A percentile compares a stretch with the other conserved stretches of the same genome.
phyloP scores from a whole-genome alignment of 2,329 filamentous ascomycete species.

The Geosmithia putterillii region DNA sequence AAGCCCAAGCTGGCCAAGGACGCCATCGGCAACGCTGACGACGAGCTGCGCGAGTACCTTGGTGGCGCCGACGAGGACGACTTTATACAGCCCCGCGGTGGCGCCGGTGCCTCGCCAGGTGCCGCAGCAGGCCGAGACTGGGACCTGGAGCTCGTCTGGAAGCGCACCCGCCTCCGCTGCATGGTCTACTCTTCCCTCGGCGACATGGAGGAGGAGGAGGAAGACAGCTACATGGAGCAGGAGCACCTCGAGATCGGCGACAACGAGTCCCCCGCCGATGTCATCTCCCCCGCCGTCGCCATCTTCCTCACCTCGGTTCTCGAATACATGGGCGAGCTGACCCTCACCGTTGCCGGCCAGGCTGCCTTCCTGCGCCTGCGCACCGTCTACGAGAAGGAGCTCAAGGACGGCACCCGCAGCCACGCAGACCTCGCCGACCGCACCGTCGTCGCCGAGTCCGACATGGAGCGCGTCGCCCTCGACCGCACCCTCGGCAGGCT shows the following conservation, averaged over 20 bases:
- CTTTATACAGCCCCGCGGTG: conserved; percentile 26
- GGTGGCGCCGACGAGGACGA: conserved; percentile 70
- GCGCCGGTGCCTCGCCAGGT: no score
- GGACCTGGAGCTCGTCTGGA: conserved; percentile 91
- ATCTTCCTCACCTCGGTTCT: conserved; percentile 94
- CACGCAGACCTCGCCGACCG: conserved; percentile 44
- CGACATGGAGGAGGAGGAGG: conserved; percentile 95
- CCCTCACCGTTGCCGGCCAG: conserved; percentile 75
- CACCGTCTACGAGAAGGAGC: conserved; percentile 44
- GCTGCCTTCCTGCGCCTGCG: conserved; percentile 62
- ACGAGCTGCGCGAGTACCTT: conserved; percentile 79
- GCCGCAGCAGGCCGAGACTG: conserved; percentile 46
- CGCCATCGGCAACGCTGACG: conserved; percentile 70
- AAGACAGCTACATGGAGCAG: conserved; percentile 76
- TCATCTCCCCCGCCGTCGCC: conserved; percentile 79
- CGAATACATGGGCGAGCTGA: conserved; percentile 87
- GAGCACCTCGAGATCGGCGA: conserved; percentile 54
- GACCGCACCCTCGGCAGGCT: conserved; percentile 79
- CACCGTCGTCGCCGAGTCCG: conserved; percentile 75
- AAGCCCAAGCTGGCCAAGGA: conserved; percentile 82
- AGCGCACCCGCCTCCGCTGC: conserved; percentile 78
- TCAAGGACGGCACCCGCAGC: conserved; percentile 35
- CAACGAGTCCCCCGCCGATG: conserved; percentile 47
- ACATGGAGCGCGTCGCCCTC: conserved; percentile 86
- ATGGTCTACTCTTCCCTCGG: conserved; percentile 98